Evolutionary conservation across 2,329 filamentous ascomycete genomes (phyloP), one percentile per base, ranked within the genome.

Genomic region (Beauveria brongniartii): DNA sequence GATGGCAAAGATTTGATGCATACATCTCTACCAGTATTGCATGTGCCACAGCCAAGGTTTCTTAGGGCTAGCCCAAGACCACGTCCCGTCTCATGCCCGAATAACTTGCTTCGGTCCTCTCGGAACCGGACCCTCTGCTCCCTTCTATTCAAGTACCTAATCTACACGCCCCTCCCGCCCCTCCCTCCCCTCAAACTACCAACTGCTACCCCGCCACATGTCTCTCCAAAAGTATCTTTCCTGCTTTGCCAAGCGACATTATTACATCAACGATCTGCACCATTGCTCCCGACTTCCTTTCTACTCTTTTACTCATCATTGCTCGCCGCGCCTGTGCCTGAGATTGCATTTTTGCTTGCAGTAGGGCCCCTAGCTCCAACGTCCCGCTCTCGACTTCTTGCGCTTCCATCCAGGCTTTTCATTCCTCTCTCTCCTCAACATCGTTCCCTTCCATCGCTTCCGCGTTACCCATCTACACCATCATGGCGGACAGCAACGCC

Each of bases 191-290:
- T 16, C 47, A 14, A 28, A n/a, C 18, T 5, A 10, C 5, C 12
- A 7, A 37, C 3, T 47, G 7, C 10, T 57, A 28, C 44, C 55
- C 55, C 46, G 43, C 55, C 55, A 50, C 55, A 48, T 18, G 44
- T 58, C 44, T 20, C 20, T 44, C 52, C 7, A 41, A 40, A 14
- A 24, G 24, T 43, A 52, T 18, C 24, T n/a, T 50, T 59, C 52
- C 24, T 37, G 22, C 12, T 59, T 14, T 44, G 56, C 37, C 47
- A 44, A 52, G 48, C 56, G 34, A 24, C 37, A 59, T 44, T 37
- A 51, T 59, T 59, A 59, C 56, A 59, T 59, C 56, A 59, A 59
- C 56, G 47, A 59, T 58, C 55, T 58, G 46, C 55, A 34, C 5
- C 26, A 34, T 22, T 7, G 14, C 18, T 30, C 20, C 18, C 46